These are phyloP conservation scores for Chaetothyriales sp. DNA, from an alignment of 2,329 filamentous ascomycete species.

Conservation along the genomic window DNA sequence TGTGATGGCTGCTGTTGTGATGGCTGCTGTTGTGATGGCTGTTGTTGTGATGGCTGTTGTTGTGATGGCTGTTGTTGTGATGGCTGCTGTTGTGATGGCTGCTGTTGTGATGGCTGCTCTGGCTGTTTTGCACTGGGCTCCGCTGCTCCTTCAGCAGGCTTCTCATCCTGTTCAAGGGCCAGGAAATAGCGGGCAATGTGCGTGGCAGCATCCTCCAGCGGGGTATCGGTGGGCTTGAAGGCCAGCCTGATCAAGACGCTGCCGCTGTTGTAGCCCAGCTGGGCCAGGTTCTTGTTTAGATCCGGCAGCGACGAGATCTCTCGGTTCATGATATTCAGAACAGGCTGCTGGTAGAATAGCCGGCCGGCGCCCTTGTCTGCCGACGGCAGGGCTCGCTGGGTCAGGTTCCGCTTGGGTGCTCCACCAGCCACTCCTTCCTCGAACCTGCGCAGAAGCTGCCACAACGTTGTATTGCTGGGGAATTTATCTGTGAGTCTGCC, in stretches of 20 bases:
- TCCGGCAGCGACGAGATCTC: slow-evolving; percentile 65
- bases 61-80: slow-evolving; percentile 1
- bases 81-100: not conserved
- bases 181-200: slow-evolving; percentile 54
- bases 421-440: slow-evolving; percentile 59
- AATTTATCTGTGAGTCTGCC: slow-evolving; percentile 71
- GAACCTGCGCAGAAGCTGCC: slow-evolving; percentile 80
- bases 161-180: slow-evolving; percentile 35
- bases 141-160: slow-evolving; percentile 26
- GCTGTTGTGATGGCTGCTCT: slow-evolving; percentile 5
- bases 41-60: slow-evolving; percentile 3
- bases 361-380: slow-evolving; percentile 53
- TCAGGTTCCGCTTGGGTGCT: slow-evolving; percentile 57
- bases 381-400: slow-evolving; percentile 62
- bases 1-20: slow-evolving; percentile 6
- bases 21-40: slow-evolving; percentile 6
- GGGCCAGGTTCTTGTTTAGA: slow-evolving; percentile 75
- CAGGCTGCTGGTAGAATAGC: slow-evolving; percentile 76
- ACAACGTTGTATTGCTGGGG: slow-evolving; percentile 73
- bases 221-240: slow-evolving; percentile 62
- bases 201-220: slow-evolving; percentile 71
- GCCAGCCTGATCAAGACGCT: slow-evolving; percentile 64
- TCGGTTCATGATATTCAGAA: slow-evolving; percentile 69
- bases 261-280: slow-evolving; percentile 76
- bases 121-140: not conserved